These are phyloP conservation scores for Zopfia rhizophila DNA, from an alignment of 2,329 filamentous ascomycete genomes.

Conservation along the genomic window DNA sequence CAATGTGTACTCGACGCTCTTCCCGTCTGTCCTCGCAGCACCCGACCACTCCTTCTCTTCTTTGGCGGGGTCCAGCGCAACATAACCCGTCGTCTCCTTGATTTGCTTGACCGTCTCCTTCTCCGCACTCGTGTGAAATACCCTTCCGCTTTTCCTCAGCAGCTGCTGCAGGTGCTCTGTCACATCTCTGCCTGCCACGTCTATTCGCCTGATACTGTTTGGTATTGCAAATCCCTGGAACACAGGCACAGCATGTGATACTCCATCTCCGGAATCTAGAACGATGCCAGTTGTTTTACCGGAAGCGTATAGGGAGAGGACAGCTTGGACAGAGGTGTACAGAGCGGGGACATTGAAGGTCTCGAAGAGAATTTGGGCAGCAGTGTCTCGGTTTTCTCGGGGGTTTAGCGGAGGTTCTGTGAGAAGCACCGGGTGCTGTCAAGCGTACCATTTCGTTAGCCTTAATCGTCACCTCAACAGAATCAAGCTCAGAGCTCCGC, in stretches of 20 bases:
- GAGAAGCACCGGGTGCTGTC: conserved; percentile 89
- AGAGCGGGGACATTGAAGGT: conserved; percentile 98
- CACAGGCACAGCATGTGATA: conserved; percentile 96
- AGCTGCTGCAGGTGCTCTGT: conserved; percentile 94
- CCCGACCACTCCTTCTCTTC: conserved; percentile 96
- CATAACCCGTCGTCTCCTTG: conserved; percentile 94
- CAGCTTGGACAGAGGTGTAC: conserved; percentile 96
- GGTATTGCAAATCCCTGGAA: conserved; percentile 98
- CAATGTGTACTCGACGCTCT: conserved; percentile 85
- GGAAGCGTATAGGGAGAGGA: conserved; percentile 94
- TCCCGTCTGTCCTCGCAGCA: conserved; percentile 79
- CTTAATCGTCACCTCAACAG: conserved; percentile 13
- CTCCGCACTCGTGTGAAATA: conserved; percentile 97
- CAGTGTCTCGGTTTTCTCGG: conserved; percentile 92
- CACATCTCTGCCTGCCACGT: conserved; percentile 94
- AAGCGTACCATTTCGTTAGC: conserved; percentile 13
- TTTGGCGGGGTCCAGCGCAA: conserved; percentile 87
- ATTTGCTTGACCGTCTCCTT: conserved; percentile 98
- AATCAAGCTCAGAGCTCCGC: conserved; percentile 5
- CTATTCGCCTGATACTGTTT: conserved; percentile 93
- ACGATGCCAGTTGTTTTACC: conserved; percentile 97
- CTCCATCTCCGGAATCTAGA: conserved; percentile 92
- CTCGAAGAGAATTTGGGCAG: conserved; percentile 97
- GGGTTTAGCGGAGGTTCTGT: conserved; percentile 97
- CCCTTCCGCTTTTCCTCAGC: conserved; percentile 88